phyloP scores from a whole-genome alignment of 495 filamentous ascomycete species.

The Penicillium paxilli region DNA sequence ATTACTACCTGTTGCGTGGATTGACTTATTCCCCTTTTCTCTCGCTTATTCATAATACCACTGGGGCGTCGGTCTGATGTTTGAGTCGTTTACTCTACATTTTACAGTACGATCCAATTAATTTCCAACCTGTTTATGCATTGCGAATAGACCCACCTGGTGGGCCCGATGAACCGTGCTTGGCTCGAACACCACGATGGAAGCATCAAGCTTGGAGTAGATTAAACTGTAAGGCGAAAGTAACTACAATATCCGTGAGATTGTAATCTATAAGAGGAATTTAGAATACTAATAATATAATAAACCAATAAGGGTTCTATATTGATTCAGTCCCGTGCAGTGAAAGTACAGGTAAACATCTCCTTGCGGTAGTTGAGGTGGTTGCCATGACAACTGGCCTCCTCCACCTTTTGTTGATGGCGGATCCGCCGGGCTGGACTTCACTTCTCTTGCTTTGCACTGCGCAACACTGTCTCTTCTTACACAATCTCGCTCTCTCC shows the following conservation, averaged over 20 bases:
- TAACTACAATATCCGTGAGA: too few species aligned
- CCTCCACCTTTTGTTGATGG: neutral
- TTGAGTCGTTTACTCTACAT: neutral
- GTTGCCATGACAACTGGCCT: neutral
- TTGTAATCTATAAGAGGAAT: too few species aligned
- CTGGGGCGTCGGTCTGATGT: neutral
- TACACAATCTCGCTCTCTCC: too few species aligned
- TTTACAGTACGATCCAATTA: neutral
- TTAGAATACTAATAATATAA: too few species aligned
- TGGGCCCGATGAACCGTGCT: slow-evolving; percentile 10
- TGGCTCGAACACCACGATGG: neutral
- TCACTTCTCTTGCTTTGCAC: slow-evolving; percentile 1
- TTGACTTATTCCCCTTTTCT: neutral
- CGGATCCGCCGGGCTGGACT: slow-evolving; percentile 5
- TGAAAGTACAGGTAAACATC: neutral
- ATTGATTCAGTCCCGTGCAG: neutral
- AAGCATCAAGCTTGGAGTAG: neutral
- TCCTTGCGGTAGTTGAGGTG: too few species aligned
- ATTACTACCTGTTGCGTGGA: neutral
- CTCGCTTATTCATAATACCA: neutral
- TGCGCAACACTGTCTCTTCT: slow-evolving; percentile 2
- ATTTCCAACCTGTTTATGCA: slow-evolving; percentile 2
- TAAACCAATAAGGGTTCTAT: too few species aligned
- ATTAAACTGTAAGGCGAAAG: neutral
- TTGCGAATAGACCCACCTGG: neutral